phyloP scores from a whole-genome alignment of 2,329 filamentous ascomycete species.

The Penicillium fuscoglaucum region DNA sequence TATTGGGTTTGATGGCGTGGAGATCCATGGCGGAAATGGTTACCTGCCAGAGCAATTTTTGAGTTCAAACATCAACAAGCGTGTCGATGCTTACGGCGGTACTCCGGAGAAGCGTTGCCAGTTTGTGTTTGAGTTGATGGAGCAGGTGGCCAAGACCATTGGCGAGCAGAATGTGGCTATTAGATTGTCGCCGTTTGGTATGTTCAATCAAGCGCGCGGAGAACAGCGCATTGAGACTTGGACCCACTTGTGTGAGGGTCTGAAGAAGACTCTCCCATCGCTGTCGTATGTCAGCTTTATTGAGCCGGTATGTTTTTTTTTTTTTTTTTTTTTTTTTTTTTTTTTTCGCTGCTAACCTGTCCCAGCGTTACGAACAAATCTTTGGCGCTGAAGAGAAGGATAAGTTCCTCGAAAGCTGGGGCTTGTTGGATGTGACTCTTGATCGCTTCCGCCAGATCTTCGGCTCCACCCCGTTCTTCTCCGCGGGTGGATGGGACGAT shows the following conservation, averaged over 20 bases:
- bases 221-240: slow-evolving; percentile 56
- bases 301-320: slow-evolving; percentile 45
- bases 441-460: slow-evolving; percentile 54
- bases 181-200: slow-evolving; percentile 51
- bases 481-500: slow-evolving; percentile 56
- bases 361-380: slow-evolving; percentile 53
- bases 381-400: slow-evolving; percentile 53
- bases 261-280: slow-evolving; percentile 48
- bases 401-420: slow-evolving; percentile 51
- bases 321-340: background rate
- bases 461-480: slow-evolving; percentile 55
- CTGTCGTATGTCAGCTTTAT: slow-evolving; percentile 58
- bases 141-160: slow-evolving; percentile 45
- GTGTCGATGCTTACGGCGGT: slow-evolving; percentile 54
- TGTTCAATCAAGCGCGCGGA: slow-evolving; percentile 55
- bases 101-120: slow-evolving; percentile 53
- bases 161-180: slow-evolving; percentile 51
- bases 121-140: slow-evolving; percentile 59
- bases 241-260: slow-evolving; percentile 50
- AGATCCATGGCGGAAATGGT: slow-evolving; percentile 53
- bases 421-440: slow-evolving; percentile 48
- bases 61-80: slow-evolving; percentile 51
- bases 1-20: slow-evolving; percentile 56
- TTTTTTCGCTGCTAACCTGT: background rate
- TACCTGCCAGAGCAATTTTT: slow-evolving; percentile 57